Conservation (phyloP, 2,329 filamentous ascomycete species). For the Aspergillus sp. region DNA sequence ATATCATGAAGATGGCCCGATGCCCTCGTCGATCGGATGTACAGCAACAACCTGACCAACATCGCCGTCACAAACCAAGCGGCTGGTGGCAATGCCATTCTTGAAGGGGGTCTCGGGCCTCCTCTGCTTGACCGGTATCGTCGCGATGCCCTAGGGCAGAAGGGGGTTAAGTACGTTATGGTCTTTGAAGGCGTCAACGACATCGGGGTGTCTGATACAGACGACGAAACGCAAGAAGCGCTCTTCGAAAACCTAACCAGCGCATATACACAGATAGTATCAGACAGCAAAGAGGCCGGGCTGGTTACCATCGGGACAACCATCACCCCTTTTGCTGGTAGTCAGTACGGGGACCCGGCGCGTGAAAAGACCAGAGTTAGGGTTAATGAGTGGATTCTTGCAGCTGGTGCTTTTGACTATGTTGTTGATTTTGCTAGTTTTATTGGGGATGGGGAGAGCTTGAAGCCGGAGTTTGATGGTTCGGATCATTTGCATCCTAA, state of each 20-base stretch:
- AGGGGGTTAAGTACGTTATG: constrained; percentile 60
- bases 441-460: constrained; percentile 52
- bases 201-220: constrained; percentile 55
- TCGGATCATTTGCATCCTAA: constrained; percentile 66
- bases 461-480: constrained; percentile 57
- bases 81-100: constrained; percentile 66
- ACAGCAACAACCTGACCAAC: constrained; percentile 43
- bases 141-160: constrained; percentile 62
- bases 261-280: constrained; percentile 60
- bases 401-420: constrained; percentile 57
- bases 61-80: constrained; percentile 65
- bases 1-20: constrained; percentile 53
- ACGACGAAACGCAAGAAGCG: constrained; percentile 44
- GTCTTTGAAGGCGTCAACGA: constrained; percentile 71
- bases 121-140: constrained; percentile 61
- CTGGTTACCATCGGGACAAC: constrained; percentile 63
- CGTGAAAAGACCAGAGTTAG: constrained; percentile 57
- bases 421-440: constrained; percentile 63
- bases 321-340: constrained; percentile 64
- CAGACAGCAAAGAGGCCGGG: constrained; percentile 54
- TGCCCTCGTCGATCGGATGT: constrained; percentile 52
- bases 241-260: constrained; percentile 54
- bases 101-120: constrained; percentile 63
- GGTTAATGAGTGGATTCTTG: constrained; percentile 63
- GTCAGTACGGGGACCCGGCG: constrained; percentile 53